These are phyloP conservation scores for Aspergillus fumigatus DNA, from an alignment of 2,329 filamentous ascomycete species.

Conservation along the genomic window DNA sequence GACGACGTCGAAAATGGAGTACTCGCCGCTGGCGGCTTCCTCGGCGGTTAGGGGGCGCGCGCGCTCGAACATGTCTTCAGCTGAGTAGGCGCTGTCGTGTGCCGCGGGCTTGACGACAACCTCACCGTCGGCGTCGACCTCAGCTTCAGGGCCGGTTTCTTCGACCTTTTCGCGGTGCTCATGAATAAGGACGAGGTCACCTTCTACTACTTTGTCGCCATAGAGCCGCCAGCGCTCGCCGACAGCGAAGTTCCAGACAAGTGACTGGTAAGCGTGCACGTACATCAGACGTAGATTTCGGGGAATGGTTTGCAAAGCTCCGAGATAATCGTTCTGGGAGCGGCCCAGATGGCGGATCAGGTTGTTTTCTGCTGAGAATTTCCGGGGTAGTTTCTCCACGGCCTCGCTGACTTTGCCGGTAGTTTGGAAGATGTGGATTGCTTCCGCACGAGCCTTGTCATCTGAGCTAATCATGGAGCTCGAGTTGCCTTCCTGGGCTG, in stretches of 20 bases:
- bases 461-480: slow-evolving; percentile 60
- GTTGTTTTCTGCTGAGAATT: slow-evolving; percentile 74
- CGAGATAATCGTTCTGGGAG: slow-evolving; percentile 65
- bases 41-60: slow-evolving; percentile 69
- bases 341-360: slow-evolving; percentile 70
- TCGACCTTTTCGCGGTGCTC: slow-evolving; percentile 51
- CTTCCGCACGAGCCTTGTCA: slow-evolving; percentile 72
- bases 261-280: slow-evolving; percentile 91
- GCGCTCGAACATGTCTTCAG: slow-evolving; percentile 58
- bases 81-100: slow-evolving; percentile 51
- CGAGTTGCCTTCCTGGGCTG: slow-evolving; percentile 46
- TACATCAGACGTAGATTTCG: slow-evolving; percentile 88
- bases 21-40: slow-evolving; percentile 73
- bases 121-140: slow-evolving; percentile 59
- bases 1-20: slow-evolving; percentile 81
- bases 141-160: slow-evolving; percentile 25
- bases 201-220: slow-evolving; percentile 70
- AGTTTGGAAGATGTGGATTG: slow-evolving; percentile 68
- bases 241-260: slow-evolving; percentile 85
- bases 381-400: slow-evolving; percentile 65
- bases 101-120: slow-evolving; percentile 59
- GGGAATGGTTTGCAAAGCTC: slow-evolving; percentile 74
- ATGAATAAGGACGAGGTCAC: slow-evolving; percentile 72
- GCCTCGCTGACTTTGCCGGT: slow-evolving; percentile 58
- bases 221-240: slow-evolving; percentile 75